A percentile compares a stretch with the other conserved stretches of the same genome.
Conservation (phyloP, 1,139 yeast genomes). For the Blastobotrys niveus region DNA sequence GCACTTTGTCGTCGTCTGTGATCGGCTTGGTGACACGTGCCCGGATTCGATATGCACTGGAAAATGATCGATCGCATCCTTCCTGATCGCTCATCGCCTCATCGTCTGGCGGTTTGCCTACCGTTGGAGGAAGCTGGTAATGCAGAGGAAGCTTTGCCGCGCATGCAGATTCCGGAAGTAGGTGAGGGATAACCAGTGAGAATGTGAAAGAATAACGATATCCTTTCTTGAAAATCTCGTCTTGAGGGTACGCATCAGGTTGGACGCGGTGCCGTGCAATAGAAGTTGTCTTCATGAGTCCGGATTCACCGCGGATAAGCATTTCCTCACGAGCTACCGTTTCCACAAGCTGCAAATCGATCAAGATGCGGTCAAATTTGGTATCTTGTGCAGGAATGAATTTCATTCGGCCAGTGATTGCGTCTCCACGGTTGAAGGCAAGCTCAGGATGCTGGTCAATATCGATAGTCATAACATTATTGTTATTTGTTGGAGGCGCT, state of each 20-base stretch:
- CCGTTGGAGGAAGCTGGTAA: constrained; percentile 15
- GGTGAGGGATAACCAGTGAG: constrained; percentile 20
- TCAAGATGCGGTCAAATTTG: constrained; percentile 12
- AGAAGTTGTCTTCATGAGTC: constrained; percentile 7
- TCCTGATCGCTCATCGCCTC: not conserved
- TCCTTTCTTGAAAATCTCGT: constrained; percentile 18
- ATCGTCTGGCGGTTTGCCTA: constrained; percentile 9
- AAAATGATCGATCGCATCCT: constrained; percentile 16
- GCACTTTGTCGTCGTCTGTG: constrained; percentile 2
- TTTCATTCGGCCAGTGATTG: constrained; percentile 12
- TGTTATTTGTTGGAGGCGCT: not conserved
- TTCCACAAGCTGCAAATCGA: constrained; percentile 13
- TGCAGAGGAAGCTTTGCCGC: constrained; percentile 12
- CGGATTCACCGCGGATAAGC: constrained; percentile 1
- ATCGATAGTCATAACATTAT: constrained; percentile 3
- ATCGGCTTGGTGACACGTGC: constrained; percentile 19
- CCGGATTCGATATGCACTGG: constrained; percentile 19
- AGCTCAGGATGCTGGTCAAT: constrained; percentile 7
- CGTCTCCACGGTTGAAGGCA: constrained; percentile 13
- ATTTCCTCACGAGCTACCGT: constrained; percentile 8
- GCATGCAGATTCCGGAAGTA: constrained; percentile 9
- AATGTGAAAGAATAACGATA: constrained; percentile 19
- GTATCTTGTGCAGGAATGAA: constrained; percentile 9
- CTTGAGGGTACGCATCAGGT: constrained; percentile 19
- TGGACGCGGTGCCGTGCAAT: constrained; percentile 19